Evolutionary conservation across 345 rosid species (phyloP), one percentile per base, ranked within the genome.

Genomic region (Hypericum androsaemum): DNA sequence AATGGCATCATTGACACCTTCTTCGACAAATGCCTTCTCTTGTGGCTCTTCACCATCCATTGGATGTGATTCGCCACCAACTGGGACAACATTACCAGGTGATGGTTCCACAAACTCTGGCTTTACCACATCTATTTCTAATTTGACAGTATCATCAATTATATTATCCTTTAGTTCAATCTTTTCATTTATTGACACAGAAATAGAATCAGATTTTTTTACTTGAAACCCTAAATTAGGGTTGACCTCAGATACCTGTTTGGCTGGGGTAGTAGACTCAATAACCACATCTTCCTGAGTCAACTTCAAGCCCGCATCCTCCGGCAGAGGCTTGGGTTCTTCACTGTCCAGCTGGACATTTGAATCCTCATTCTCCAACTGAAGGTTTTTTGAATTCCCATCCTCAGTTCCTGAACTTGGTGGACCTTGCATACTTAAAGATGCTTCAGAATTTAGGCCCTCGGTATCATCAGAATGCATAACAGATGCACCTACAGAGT

Each of bases 171-270:
- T 92, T 69, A 79, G 75, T 83, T 88, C 95, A 80, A 75, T 76
- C 76, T 80, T 92, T 80, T 77, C 90, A 81, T 77, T 85, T 22
- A 22, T n/a, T 83, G 97, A 81, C 66, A 86, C 85, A 88, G 80
- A 86, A 83, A 94, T 71, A 81, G 94, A 81, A 85, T 83, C 90
- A 83, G 87, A 94, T 83, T 83, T 88, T 83, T 83, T 88, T 88
- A 86, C 90, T 86, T 77, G 94, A 82, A 72, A 77, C 85, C 95
- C 99, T 80, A 83, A 73, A 76, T 56, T 76, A 61, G 87, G 78
- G 95, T 76, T 94, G 87, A 88, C 97, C 86, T 83, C 95, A 73
- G 97, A 80, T 94, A 94, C 99, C 99, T 88, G 97, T 83, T 79
- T 79, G 57, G 62, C 67, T 22, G 67, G 72, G 58, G 94, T 70